Base-by-base conservation (phyloP, 1,139 yeast species). In the Casaregolazyma lundiana region DNA sequence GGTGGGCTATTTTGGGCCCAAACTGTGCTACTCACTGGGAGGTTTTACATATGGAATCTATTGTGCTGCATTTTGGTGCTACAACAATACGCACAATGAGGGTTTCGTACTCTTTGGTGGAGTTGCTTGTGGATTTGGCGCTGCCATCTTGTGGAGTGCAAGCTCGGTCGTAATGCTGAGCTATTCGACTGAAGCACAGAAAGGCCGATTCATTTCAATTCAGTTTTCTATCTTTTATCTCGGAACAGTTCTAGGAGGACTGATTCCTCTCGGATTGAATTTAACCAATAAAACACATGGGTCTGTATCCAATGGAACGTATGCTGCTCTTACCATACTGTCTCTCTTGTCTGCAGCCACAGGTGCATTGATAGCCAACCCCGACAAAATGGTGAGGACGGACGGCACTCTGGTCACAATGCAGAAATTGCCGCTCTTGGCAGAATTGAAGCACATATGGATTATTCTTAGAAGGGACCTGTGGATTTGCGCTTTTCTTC, bases 71-170 rank as follows among this genome's bases (percentile, higher is more conserved):
- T 70, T 77, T 44, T 65, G 77, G 52, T 66, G 71, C 47, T 75
- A 63, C 59, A 65, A 67, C 54, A 75, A 75, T 55, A 73, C 66
- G 47, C 61, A 65, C 46, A 77, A 77, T 54, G 63, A 63, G 35
- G 82, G 80, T 5, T 78, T 76, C 59, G 77, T 75, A 46, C 70
- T 77, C 41, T 75, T 76, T 53, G 74, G 80, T 11, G 82, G 82
- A 46, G 81, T 80, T 13, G 72, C 69, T 56, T 68, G 77, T 54
- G 83, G 83, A 54, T 53, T 75, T 18, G 72, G 79, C 63, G 83
- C 83, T 11, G 69, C 76, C 30, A 61, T 71, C 44, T 68, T 77
- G 41, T 78, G 83, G 83, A 73, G 80, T 36, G 79, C 81, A 20
- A 80, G 76, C 57, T 79, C 79, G 46, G 65, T 75, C 34, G 72